phyloP scores from a whole-genome alignment of 2,329 filamentous ascomycete species.

The Colletotrichum neosansevieriae region DNA sequence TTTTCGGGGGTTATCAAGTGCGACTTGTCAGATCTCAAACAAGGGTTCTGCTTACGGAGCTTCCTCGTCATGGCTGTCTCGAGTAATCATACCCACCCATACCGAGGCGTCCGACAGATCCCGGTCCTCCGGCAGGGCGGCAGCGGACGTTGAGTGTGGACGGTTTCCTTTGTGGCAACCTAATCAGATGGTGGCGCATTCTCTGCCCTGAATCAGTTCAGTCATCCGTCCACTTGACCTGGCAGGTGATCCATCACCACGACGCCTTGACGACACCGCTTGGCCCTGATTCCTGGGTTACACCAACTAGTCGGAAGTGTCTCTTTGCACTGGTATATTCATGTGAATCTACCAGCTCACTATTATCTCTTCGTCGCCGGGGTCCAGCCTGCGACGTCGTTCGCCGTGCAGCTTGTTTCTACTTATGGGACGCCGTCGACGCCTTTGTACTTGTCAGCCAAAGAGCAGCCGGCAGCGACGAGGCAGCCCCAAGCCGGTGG shows the following conservation, averaged over 20 bases:
- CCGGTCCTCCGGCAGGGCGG: not conserved
- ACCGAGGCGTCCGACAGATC: not conserved
- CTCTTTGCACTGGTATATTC: constrained; percentile 12
- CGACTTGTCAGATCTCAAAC: constrained; percentile 24
- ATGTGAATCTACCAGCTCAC: constrained; percentile 18
- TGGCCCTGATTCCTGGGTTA: constrained; percentile 16
- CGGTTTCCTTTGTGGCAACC: not conserved
- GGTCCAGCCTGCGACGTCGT: constrained; percentile 2
- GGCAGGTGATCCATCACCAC: constrained; percentile 4
- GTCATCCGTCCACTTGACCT: constrained; percentile 5
- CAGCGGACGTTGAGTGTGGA: not conserved
- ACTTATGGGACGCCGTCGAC: not conserved
- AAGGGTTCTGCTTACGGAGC: constrained; percentile 10
- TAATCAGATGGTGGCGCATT: constrained; percentile 6
- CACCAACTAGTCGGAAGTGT: constrained; percentile 19
- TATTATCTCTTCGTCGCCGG: not conserved
- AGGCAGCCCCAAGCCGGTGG: constrained; percentile 6
- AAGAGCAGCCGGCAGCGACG: not conserved
- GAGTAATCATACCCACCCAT: not conserved
- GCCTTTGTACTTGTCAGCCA: not conserved
- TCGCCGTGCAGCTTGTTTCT: constrained; percentile 6
- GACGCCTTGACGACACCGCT: constrained; percentile 10
- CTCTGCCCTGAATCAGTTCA: not conserved
- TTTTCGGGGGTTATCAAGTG: constrained; percentile 14
- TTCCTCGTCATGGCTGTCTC: not conserved